Evolutionary conservation across 179 eudicot genomes (phyloP).

Genomic region (Drosera spatulata): DNA sequence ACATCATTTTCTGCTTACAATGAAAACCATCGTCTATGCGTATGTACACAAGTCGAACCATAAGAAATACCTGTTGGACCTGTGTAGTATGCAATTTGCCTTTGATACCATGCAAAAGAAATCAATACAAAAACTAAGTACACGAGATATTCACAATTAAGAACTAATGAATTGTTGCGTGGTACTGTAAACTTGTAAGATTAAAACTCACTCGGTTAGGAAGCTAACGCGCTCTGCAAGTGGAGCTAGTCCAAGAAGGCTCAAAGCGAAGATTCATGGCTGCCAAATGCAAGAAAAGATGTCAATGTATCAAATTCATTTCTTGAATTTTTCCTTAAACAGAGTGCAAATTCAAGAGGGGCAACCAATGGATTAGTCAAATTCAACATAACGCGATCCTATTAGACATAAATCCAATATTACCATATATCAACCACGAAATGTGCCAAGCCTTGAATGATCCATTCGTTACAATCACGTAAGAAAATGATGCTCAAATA

Average conservation of each 20-base stretch:
- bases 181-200: background rate
- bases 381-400: too few species aligned
- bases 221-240: slow-evolving; percentile 68
- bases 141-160: background rate
- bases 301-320: too few species aligned
- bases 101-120: slow-evolving; percentile 10
- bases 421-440: too few species aligned
- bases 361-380: too few species aligned
- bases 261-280: slow-evolving; percentile 61
- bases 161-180: background rate
- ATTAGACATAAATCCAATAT: too few species aligned
- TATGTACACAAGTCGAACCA: background rate
- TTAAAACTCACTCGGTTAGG: slow-evolving; percentile 52
- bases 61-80: slow-evolving; percentile 46
- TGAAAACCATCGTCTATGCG: too few species aligned
- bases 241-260: slow-evolving; percentile 59
- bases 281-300: slow-evolving; percentile 7
- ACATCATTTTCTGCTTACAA: background rate
- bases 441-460: too few species aligned
- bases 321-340: too few species aligned
- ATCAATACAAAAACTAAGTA: background rate
- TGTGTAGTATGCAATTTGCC: slow-evolving; percentile 69
- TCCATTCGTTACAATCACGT: too few species aligned
- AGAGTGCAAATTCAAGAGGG: too few species aligned
- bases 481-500: too few species aligned